These are phyloP conservation scores for Claviceps africana DNA, from an alignment of 2,329 filamentous ascomycete species.

Conservation along the genomic window DNA sequence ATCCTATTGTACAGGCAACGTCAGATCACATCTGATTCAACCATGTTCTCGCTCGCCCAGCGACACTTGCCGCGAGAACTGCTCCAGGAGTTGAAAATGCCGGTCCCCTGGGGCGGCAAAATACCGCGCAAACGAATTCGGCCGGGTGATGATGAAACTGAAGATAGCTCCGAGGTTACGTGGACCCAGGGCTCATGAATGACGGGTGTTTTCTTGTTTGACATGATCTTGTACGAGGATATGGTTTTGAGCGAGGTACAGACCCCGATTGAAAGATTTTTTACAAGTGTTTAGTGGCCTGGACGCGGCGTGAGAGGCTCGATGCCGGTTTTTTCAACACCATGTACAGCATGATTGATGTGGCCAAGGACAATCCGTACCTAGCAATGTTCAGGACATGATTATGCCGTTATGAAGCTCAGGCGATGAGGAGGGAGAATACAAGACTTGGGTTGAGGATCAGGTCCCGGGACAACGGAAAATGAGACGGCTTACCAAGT, in stretches of 20 bases:
- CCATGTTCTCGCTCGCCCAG: slow-evolving; percentile 73
- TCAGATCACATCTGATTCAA: slow-evolving; percentile 55
- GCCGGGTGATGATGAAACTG: slow-evolving; percentile 20
- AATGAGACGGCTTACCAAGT: slow-evolving; percentile 68
- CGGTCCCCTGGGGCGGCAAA: slow-evolving; percentile 38
- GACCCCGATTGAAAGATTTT: neutral
- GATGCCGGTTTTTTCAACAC: slow-evolving; percentile 75
- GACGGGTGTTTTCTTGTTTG: neutral
- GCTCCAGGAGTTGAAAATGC: slow-evolving; percentile 67
- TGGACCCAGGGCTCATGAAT: slow-evolving; percentile 11
- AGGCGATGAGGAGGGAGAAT: neutral
- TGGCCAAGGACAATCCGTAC: slow-evolving; percentile 76
- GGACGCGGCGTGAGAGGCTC: slow-evolving; percentile 57
- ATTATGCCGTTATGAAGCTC: neutral
- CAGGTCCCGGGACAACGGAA: no score
- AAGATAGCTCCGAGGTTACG: slow-evolving; percentile 14
- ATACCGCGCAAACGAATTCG: slow-evolving; percentile 24
- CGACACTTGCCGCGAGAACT: slow-evolving; percentile 70
- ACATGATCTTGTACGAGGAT: neutral
- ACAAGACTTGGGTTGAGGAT: neutral
- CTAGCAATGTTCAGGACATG: slow-evolving; percentile 29
- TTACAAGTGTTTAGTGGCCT: slow-evolving; percentile 64
- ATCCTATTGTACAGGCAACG: slow-evolving; percentile 50
- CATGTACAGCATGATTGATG: slow-evolving; percentile 93
- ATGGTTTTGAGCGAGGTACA: neutral